Percentiles rank a stretch among this genome's conserved stretches.
phyloP scores from a whole-genome alignment of 352 stramenopile species.

The Pythium monospermum region DNA sequence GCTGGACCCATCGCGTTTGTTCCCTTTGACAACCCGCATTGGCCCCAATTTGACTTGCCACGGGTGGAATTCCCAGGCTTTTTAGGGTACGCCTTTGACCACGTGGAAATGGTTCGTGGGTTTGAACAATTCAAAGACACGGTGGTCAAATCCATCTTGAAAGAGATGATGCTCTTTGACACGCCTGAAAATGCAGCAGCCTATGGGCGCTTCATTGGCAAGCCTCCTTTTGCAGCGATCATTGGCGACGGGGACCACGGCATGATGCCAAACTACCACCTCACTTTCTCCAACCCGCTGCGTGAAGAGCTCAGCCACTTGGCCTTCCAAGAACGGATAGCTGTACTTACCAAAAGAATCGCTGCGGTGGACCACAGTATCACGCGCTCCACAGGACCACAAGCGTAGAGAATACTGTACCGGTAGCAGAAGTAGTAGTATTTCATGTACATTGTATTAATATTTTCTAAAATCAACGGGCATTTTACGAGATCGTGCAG shows the following conservation, averaged over 20 bases:
- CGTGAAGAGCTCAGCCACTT: slow-evolving; percentile 39
- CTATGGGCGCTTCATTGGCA: slow-evolving; percentile 37
- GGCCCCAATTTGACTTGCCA: slow-evolving; percentile 48
- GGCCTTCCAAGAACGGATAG: slow-evolving; percentile 37
- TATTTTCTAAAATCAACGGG: too few species aligned
- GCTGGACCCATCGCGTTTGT: slow-evolving; percentile 63
- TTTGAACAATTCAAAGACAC: slow-evolving; percentile 60
- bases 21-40: slow-evolving; percentile 61
- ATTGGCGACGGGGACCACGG: slow-evolving; percentile 22
- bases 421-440: neutral
- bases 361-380: slow-evolving; percentile 40
- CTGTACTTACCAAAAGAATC: slow-evolving; percentile 28
- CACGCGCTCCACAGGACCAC: neutral
- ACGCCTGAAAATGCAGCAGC: slow-evolving; percentile 37
- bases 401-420: neutral
- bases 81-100: slow-evolving; percentile 71
- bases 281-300: slow-evolving; percentile 56
- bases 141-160: slow-evolving; percentile 68
- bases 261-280: slow-evolving; percentile 18
- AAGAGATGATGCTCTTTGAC: slow-evolving; percentile 73
- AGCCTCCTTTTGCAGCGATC: slow-evolving; percentile 36
- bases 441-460: neutral
- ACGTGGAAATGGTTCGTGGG: slow-evolving; percentile 45
- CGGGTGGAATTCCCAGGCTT: slow-evolving; percentile 40
- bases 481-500: slow-evolving; percentile 20